Conservation (phyloP, 2,329 filamentous ascomycete genomes). For the Neonectria coccinea region DNA sequence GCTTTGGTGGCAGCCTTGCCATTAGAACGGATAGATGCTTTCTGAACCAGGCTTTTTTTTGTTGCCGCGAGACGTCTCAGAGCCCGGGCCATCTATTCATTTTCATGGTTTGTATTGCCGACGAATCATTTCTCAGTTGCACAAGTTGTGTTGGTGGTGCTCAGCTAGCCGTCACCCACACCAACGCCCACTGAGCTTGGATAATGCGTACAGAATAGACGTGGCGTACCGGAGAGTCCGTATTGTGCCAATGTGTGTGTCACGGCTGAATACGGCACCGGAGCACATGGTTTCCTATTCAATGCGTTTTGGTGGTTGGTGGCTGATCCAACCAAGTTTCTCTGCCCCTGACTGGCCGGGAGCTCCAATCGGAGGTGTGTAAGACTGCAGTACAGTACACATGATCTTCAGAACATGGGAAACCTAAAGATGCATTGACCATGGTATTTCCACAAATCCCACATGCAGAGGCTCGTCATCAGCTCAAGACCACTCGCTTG, state of each 20-base stretch:
- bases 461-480: background rate
- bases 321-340: slow-evolving; percentile 18
- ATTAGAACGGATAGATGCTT: slow-evolving; percentile 5
- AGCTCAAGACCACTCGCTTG: background rate
- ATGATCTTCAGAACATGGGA: slow-evolving; percentile 14
- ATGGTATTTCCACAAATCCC: background rate
- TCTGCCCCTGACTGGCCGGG: slow-evolving; percentile 15
- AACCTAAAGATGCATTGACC: slow-evolving; percentile 11
- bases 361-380: slow-evolving; percentile 9
- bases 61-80: slow-evolving; percentile 16
- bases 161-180: slow-evolving; percentile 6
- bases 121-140: slow-evolving; percentile 24
- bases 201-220: slow-evolving; percentile 18
- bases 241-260: slow-evolving; percentile 25
- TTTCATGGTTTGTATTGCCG: slow-evolving; percentile 23
- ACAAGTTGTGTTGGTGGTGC: slow-evolving; percentile 14
- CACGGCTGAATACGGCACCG: slow-evolving; percentile 24
- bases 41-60: background rate
- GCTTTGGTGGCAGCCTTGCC: slow-evolving; percentile 1
- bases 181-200: slow-evolving; percentile 5
- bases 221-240: slow-evolving; percentile 29
- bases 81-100: slow-evolving; percentile 41
- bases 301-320: slow-evolving; percentile 19
- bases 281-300: slow-evolving; percentile 22
- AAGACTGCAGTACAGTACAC: background rate